Evolutionary conservation across 495 filamentous ascomycete species (phyloP).

Genomic region (Jackrogersella minutella): DNA sequence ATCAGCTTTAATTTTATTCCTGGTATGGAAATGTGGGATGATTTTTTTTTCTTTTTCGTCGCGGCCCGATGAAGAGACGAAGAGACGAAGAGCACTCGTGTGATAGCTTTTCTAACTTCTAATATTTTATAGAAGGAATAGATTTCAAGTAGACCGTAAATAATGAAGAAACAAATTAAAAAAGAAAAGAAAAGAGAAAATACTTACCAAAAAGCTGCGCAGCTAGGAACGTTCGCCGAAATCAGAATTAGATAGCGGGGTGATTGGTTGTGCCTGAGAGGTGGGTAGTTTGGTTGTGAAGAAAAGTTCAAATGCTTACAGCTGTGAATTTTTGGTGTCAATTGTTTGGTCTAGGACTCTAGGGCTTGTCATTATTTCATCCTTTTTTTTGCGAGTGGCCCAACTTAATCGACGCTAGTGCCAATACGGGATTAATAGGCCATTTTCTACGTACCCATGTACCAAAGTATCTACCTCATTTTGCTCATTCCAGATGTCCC

Average conservation of each 20-base stretch:
- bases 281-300: constrained; percentile 35
- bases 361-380: constrained; percentile 19
- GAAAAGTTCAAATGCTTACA: constrained; percentile 35
- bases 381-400: constrained; percentile 18
- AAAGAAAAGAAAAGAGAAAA: not conserved
- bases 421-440: too few species aligned
- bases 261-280: constrained; percentile 38
- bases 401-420: constrained; percentile 7
- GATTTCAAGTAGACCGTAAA: not conserved
- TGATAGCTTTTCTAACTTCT: too few species aligned
- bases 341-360: constrained; percentile 31
- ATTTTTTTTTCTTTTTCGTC: too few species aligned
- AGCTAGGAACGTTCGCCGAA: constrained; percentile 20
- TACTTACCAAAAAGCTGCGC: constrained; percentile 29
- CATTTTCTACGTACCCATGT: not conserved
- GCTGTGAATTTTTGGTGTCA: constrained; percentile 31
- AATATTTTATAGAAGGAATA: not conserved
- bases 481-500: too few species aligned
- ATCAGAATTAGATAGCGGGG: constrained; percentile 36
- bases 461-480: not conserved
- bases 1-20: constrained; percentile 28
- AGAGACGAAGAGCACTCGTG: not conserved
- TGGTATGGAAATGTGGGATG: too few species aligned
- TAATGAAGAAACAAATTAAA: too few species aligned
- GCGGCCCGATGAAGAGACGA: too few species aligned